Evolutionary conservation across 176 grass and related monocot species (phyloP).

Genomic region (Eragrostis curvula): DNA sequence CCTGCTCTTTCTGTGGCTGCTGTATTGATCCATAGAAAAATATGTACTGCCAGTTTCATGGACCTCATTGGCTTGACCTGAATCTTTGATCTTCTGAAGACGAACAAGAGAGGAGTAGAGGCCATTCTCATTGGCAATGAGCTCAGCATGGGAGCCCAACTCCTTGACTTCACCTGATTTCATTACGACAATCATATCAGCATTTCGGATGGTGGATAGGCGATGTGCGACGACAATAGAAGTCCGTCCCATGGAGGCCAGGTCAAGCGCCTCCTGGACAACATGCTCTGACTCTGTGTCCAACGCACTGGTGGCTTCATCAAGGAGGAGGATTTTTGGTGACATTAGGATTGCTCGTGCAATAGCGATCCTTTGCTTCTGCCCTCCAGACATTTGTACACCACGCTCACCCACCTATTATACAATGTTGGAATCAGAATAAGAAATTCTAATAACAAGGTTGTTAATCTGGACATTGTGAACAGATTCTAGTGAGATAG

Average conservation of each 20-base stretch:
- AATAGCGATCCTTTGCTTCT: conserved; percentile 96
- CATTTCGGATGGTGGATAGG: conserved; percentile 85
- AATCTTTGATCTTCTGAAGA: conserved; percentile 73
- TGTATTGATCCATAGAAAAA: conserved; percentile 36
- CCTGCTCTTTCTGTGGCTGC: conserved; percentile 82
- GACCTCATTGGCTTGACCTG: conserved; percentile 38
- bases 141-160: conserved; percentile 80
- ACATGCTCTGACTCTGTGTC: conserved; percentile 87
- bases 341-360: conserved; percentile 88
- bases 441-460: neutral
- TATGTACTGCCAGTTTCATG: conserved; percentile 43
- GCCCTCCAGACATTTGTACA: conserved; percentile 92
- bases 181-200: conserved; percentile 85
- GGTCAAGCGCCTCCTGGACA: conserved; percentile 86
- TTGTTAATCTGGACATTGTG: neutral
- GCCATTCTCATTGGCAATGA: conserved; percentile 65
- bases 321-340: conserved; percentile 92
- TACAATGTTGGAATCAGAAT: conserved; percentile 7
- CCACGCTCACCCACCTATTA: conserved; percentile 82
- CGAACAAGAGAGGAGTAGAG: conserved; percentile 78
- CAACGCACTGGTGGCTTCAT: conserved; percentile 90
- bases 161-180: conserved; percentile 81
- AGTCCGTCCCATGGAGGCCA: conserved; percentile 72
- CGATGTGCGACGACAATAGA: conserved; percentile 91
- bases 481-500: conserved; percentile 1